Conservation (phyloP, 116 monocot species). For the Papilionanthe hybrid region DNA sequence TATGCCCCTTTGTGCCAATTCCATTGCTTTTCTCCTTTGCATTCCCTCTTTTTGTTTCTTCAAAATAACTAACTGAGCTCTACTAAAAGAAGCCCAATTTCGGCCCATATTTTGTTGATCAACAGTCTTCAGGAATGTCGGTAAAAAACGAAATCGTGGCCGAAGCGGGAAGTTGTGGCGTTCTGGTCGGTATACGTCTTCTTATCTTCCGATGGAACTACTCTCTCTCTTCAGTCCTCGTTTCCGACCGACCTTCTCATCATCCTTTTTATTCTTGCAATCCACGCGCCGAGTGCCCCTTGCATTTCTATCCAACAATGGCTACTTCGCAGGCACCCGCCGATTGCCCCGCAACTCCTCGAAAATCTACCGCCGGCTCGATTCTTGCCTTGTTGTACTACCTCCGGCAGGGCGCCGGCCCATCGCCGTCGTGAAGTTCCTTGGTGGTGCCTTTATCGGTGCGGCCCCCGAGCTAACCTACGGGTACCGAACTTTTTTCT, state of each 20-base stretch:
- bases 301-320: conserved; percentile 12
- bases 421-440: conserved; percentile 65
- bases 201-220: neutral
- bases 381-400: conserved; percentile 69
- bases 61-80: no score
- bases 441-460: conserved; percentile 90
- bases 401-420: conserved; percentile 54
- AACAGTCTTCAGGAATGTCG: no score
- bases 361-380: conserved; percentile 31
- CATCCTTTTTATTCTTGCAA: neutral
- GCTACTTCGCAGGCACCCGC: conserved; percentile 5
- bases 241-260: neutral
- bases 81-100: no score
- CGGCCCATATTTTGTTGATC: no score
- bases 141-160: no score
- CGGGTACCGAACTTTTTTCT: conserved; percentile 25
- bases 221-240: neutral
- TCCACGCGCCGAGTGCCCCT: neutral
- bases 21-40: no score
- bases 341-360: neutral
- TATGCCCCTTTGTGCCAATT: no score
- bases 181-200: neutral
- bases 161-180: neutral
- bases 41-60: no score
- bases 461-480: conserved; percentile 86